Conservation (phyloP, 148 eudicot species). For the Euryodendron excelsum region DNA sequence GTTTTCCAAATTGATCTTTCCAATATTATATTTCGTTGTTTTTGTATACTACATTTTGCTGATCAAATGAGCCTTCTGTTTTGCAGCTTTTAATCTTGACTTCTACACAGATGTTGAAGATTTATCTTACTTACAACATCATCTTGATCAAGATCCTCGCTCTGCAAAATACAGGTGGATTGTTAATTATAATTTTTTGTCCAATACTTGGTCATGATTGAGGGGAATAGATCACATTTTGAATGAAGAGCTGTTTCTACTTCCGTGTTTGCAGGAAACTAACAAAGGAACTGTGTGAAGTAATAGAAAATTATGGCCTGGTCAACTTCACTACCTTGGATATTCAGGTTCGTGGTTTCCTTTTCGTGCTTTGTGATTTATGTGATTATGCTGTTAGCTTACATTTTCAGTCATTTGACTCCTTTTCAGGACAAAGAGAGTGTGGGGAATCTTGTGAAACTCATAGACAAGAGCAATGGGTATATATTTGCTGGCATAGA, state of each 20-base stretch:
- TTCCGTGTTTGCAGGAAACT: constrained; percentile 58
- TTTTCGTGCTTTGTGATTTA: constrained; percentile 5
- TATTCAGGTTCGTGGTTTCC: constrained; percentile 62
- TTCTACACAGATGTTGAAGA: constrained; percentile 93
- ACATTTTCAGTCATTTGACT: neutral
- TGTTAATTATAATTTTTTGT: neutral
- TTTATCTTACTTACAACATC: constrained; percentile 67
- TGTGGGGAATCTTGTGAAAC: constrained; percentile 79
- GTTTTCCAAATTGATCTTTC: neutral
- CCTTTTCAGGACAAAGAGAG: constrained; percentile 86
- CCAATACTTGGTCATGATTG: neutral
- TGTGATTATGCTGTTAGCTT: constrained; percentile 1
- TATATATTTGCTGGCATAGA: constrained; percentile 83
- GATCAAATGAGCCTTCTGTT: constrained; percentile 12
- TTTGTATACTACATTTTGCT: neutral
- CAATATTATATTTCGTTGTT: neutral
- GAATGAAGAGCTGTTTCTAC: neutral
- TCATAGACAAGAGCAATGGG: constrained; percentile 89
- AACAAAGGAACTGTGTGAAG: constrained; percentile 84
- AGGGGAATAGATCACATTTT: neutral
- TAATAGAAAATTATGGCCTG: constrained; percentile 65
- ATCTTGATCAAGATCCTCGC: constrained; percentile 80
- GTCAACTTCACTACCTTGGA: constrained; percentile 88
- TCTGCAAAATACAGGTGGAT: constrained; percentile 75
- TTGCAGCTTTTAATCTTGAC: constrained; percentile 91